Evolutionary conservation across 1,284 basidiomycete species (phyloP), one percentile per base, ranked within the genome.

Genomic region (Fomitopsis pinicola): DNA sequence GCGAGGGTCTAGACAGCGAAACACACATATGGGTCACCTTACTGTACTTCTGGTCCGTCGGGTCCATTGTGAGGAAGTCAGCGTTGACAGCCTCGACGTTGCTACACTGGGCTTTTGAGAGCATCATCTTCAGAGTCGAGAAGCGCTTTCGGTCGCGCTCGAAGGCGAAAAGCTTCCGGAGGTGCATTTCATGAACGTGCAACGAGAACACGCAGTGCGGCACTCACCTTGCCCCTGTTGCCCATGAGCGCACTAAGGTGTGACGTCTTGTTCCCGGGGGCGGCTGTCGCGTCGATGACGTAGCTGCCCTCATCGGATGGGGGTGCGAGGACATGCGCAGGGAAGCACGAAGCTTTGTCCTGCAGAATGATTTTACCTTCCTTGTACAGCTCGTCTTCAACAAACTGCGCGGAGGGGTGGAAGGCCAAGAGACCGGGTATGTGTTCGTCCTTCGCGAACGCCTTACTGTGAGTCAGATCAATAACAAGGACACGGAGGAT

Each of bases 261-360:
- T 5, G 93, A 92, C 0, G 97, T 99, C 78, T 99, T 99, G 77
- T 99, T 99, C 0, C 97, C 97, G 0, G 97, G 97, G 0, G 97
- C 97, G 48, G 96, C 91, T 33, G 96, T 99, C 5, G 94, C 96
- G 74, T 99, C 97, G 55, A 99, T 89, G 40, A 95, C 93, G 19
- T 85, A 76, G 48, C 76, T 73, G 42, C 78, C 70, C 6, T 82
- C 78, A 38, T 69, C 72, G 1, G 78, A 73, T 17, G 88, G 87
- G 59, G 91, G 85, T 52, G 80, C 75, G 36, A 98, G 82, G 5
- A 98, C 84, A 59, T 87, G 80, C 0, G 97, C 95, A 9, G 97
- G 95, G 73, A 99, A 95, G 76, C 97, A 99, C 54, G 92, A 95
- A 14, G 97, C 97, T 73, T 98, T 97, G 76, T 99, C 97, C 75